Conservation (phyloP, 2,329 filamentous ascomycete genomes). For the Annulohypoxylon truncatum region DNA sequence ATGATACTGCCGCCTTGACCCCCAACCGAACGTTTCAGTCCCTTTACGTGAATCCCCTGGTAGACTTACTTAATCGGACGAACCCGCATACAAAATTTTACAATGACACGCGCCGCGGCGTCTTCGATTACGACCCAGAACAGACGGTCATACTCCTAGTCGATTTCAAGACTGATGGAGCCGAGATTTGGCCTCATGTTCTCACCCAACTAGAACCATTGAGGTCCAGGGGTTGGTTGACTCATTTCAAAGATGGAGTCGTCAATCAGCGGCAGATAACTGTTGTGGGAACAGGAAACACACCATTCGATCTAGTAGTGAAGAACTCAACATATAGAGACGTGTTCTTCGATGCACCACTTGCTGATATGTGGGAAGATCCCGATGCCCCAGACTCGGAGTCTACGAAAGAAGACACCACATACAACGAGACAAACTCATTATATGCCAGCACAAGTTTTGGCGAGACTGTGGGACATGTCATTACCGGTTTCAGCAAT, state of each 20-base stretch:
- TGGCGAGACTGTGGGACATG: constrained; percentile 59
- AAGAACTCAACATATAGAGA: constrained; percentile 67
- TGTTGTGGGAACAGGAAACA: constrained; percentile 75
- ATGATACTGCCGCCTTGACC: constrained; percentile 66
- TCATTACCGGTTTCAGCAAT: constrained; percentile 56
- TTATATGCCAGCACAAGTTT: constrained; percentile 71
- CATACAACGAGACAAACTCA: constrained; percentile 63
- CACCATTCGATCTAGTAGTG: constrained; percentile 67
- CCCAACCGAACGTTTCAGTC: constrained; percentile 67
- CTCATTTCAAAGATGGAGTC: constrained; percentile 61
- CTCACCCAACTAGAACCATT: constrained; percentile 68
- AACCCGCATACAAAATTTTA: constrained; percentile 62
- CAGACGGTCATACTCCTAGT: constrained; percentile 72
- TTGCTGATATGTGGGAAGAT: constrained; percentile 56
- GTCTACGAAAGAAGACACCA: constrained; percentile 16
- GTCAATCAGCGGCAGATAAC: constrained; percentile 70
- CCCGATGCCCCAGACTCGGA: constrained; percentile 43
- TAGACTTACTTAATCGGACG: constrained; percentile 66
- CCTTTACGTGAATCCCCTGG: constrained; percentile 73
- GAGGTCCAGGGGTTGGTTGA: constrained; percentile 67
- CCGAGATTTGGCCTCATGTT: constrained; percentile 64
- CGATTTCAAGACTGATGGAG: constrained; percentile 73
- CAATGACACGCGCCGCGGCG: constrained; percentile 60
- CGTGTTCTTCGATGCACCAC: constrained; percentile 74
- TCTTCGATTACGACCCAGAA: constrained; percentile 65